A percentile compares a stretch with the other conserved stretches of the same genome.
phyloP scores from a whole-genome alignment of 2,329 filamentous ascomycete genomes.

The Ophiocordyceps robertsii region DNA sequence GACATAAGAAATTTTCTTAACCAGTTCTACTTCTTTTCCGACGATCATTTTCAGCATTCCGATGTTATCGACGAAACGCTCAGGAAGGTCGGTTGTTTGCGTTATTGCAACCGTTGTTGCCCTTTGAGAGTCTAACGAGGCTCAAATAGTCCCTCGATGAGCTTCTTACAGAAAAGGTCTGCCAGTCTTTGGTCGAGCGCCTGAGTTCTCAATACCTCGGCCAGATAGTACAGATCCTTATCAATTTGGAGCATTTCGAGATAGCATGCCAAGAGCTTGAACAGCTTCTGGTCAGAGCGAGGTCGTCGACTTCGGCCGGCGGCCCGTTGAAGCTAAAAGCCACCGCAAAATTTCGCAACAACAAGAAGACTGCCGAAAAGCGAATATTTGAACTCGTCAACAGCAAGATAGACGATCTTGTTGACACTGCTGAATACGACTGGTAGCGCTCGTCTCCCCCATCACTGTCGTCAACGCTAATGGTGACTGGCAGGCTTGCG shows the following conservation, averaged over 20 bases:
- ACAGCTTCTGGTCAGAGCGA: constrained; percentile 68
- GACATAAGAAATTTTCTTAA: constrained; percentile 96
- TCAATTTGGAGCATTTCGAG: constrained; percentile 95
- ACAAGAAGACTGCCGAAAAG: constrained; percentile 94
- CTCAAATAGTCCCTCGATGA: constrained; percentile 66
- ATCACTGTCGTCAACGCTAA: neutral
- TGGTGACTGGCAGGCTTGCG: constrained; percentile 25
- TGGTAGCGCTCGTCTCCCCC: constrained; percentile 36
- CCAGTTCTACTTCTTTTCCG: constrained; percentile 95
- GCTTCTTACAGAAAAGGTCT: constrained; percentile 85
- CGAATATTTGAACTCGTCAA: constrained; percentile 98
- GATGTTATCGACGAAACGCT: constrained; percentile 84
- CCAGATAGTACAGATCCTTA: constrained; percentile 96
- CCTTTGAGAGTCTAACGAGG: neutral
- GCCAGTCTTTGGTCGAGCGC: constrained; percentile 75
- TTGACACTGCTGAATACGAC: constrained; percentile 95
- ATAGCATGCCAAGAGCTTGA: constrained; percentile 84
- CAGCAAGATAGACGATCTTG: constrained; percentile 93
- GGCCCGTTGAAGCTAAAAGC: constrained; percentile 69
- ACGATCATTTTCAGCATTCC: constrained; percentile 88
- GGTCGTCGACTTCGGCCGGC: constrained; percentile 68
- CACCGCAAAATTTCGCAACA: constrained; percentile 72
- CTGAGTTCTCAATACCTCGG: constrained; percentile 87
- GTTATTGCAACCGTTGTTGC: neutral
- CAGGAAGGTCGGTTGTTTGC: constrained; percentile 42